Percentiles rank a stretch among this genome's conserved stretches.
phyloP scores from a whole-genome alignment of 768 basidiomycete species.

The Hygrocybe coccinea region DNA sequence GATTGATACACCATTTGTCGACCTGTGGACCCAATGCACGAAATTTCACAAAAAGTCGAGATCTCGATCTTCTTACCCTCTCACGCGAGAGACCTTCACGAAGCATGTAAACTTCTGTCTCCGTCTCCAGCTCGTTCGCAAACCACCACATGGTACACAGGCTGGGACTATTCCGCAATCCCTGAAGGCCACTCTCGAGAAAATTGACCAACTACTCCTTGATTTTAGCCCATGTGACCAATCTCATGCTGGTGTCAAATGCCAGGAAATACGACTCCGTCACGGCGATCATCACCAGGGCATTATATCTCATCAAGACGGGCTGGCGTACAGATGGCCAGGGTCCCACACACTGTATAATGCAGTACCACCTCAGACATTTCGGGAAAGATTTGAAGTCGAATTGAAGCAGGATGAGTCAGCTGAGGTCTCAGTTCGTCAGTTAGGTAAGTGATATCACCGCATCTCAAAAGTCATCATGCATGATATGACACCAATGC shows the following conservation, averaged over 20 bases:
- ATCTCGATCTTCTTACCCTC: background rate
- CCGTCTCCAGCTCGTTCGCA: background rate
- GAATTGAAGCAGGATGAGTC: background rate
- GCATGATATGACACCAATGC: background rate
- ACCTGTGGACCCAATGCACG: background rate
- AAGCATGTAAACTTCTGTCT: background rate
- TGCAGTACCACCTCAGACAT: background rate
- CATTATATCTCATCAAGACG: background rate
- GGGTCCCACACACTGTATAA: background rate
- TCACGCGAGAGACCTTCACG: background rate
- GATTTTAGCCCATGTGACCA: background rate
- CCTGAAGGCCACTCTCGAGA: background rate
- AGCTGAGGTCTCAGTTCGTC: background rate
- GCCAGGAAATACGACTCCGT: background rate
- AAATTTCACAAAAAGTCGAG: background rate
- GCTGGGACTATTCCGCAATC: background rate
- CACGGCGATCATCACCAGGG: background rate
- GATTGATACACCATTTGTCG: background rate
- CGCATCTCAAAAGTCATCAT: background rate
- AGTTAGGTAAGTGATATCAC: background rate
- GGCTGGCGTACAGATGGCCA: background rate
- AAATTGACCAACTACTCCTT: background rate
- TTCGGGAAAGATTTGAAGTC: background rate
- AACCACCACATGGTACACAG: background rate
- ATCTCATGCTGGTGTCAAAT: background rate